These are phyloP conservation scores for Rhynchosporium agropyri DNA, from an alignment of 2,329 filamentous ascomycete genomes.

Conservation along the genomic window DNA sequence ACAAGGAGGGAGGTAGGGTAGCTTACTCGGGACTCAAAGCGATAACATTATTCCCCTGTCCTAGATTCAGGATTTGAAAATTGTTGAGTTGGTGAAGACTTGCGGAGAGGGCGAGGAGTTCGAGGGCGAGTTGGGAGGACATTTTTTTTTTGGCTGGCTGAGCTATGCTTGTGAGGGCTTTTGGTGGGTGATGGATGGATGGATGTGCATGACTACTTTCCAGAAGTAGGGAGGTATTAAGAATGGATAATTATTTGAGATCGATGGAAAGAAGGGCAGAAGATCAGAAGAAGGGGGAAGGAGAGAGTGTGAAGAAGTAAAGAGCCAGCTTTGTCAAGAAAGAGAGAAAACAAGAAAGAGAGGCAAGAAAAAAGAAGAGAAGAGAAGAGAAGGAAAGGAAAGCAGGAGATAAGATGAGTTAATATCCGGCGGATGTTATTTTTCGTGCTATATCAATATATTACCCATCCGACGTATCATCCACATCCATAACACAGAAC, in stretches of 20 bases:
- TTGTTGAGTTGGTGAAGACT: slow-evolving; percentile 1
- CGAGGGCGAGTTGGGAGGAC: slow-evolving; percentile 14
- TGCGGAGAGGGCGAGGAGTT: slow-evolving; percentile 14
- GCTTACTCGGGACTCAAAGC: slow-evolving; percentile 4
- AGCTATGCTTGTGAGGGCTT: not conserved
- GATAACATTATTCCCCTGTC: slow-evolving; percentile 6
- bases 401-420: no score
- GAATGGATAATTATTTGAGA: not conserved
- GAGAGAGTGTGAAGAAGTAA: not conserved
- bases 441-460: not conserved
- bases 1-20: not conserved
- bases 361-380: not conserved
- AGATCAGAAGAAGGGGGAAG: not conserved
- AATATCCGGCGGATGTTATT: no score
- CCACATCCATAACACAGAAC: no score
- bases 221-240: slow-evolving; percentile 3
- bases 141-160: not conserved
- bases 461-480: no score
- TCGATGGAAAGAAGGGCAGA: not conserved
- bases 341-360: not conserved
- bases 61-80: slow-evolving; percentile 11
- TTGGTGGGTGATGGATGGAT: not conserved
- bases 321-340: not conserved
- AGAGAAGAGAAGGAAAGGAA: no score
- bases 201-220: slow-evolving; percentile 5